These are phyloP conservation scores for Hysterangium stoloniferum DNA, from an alignment of 768 basidiomycete species.

Conservation along the genomic window DNA sequence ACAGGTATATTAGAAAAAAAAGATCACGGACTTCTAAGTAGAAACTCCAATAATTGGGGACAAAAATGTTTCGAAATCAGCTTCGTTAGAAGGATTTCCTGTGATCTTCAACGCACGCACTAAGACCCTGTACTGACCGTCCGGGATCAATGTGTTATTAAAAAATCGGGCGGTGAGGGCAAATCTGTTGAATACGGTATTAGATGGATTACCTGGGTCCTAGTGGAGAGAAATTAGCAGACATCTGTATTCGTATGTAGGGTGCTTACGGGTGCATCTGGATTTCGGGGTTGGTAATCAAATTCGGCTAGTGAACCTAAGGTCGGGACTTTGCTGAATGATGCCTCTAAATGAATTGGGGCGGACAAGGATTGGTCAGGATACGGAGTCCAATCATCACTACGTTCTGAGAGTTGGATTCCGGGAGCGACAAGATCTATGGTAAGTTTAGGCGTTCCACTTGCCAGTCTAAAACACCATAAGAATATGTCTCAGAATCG, in stretches of 20 bases:
- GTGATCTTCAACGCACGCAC: slow-evolving; percentile 37
- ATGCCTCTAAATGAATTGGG: slow-evolving; percentile 23
- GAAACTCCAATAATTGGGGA: slow-evolving; percentile 23
- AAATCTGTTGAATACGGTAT: slow-evolving; percentile 24
- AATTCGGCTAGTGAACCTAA: slow-evolving; percentile 42
- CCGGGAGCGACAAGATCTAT: slow-evolving; percentile 41
- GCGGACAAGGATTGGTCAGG: too few relatives aligned
- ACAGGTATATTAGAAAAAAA: too few relatives aligned
- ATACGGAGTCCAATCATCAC: slow-evolving; percentile 28
- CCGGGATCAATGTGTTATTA: slow-evolving; percentile 35
- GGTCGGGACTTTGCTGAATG: slow-evolving; percentile 32
- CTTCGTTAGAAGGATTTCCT: slow-evolving; percentile 32
- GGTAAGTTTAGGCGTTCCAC: slow-evolving; percentile 41
- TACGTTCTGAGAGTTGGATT: slow-evolving; percentile 30
- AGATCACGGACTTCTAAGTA: too few relatives aligned
- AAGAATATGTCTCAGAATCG: background rate
- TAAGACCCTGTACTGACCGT: slow-evolving; percentile 35
- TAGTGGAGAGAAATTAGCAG: slow-evolving; percentile 12
- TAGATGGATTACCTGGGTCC: slow-evolving; percentile 23
- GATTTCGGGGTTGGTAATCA: slow-evolving; percentile 42
- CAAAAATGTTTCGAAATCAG: slow-evolving; percentile 38
- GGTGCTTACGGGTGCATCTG: slow-evolving; percentile 19
- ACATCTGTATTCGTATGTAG: slow-evolving; percentile 7
- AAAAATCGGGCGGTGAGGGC: slow-evolving; percentile 22
- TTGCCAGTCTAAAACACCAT: slow-evolving; percentile 28